Percentiles rank a stretch among this genome's conserved stretches.
Conservation (phyloP, 2,329 filamentous ascomycete species). For the Apiospora rasikravindrae region DNA sequence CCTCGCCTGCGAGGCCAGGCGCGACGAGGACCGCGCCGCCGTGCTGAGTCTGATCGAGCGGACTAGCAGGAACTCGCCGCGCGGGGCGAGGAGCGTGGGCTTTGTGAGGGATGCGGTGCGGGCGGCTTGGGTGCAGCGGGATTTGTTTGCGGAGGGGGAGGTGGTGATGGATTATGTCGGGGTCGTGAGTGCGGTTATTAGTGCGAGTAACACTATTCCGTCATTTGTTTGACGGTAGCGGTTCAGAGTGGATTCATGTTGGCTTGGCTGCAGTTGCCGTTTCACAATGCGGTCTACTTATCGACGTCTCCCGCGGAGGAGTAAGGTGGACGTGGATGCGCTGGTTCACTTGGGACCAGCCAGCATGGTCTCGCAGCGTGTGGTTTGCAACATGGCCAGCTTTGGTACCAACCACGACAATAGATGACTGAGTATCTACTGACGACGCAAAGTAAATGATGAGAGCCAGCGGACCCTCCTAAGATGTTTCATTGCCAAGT, state of each 20-base stretch:
- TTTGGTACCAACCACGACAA: too few relatives aligned
- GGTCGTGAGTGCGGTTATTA: constrained; percentile 32
- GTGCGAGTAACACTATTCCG: constrained; percentile 29
- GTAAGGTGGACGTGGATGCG: background rate
- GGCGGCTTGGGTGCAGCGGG: constrained; percentile 42
- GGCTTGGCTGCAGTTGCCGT: too few relatives aligned
- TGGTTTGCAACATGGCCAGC: too few relatives aligned
- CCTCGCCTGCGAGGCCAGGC: constrained; percentile 41
- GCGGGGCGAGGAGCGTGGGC: constrained; percentile 30
- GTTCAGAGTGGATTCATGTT: background rate
- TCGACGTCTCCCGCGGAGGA: too few relatives aligned
- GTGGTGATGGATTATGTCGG: constrained; percentile 37
- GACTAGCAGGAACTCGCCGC: constrained; percentile 26
- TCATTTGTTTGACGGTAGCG: constrained; percentile 28
- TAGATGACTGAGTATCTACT: too few relatives aligned
- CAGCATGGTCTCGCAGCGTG: too few relatives aligned
- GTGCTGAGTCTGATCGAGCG: constrained; percentile 39
- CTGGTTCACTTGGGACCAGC: too few relatives aligned
- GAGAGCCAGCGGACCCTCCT: too few relatives aligned
- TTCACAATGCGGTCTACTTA: too few relatives aligned
- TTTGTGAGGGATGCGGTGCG: constrained; percentile 32
- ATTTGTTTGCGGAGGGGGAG: constrained; percentile 39
- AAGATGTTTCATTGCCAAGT: too few relatives aligned
- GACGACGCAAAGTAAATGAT: too few relatives aligned
- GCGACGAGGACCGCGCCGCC: constrained; percentile 31